These are phyloP conservation scores for Xylaria sp. DNA, from an alignment of 495 filamentous ascomycete species.

Conservation along the genomic window DNA sequence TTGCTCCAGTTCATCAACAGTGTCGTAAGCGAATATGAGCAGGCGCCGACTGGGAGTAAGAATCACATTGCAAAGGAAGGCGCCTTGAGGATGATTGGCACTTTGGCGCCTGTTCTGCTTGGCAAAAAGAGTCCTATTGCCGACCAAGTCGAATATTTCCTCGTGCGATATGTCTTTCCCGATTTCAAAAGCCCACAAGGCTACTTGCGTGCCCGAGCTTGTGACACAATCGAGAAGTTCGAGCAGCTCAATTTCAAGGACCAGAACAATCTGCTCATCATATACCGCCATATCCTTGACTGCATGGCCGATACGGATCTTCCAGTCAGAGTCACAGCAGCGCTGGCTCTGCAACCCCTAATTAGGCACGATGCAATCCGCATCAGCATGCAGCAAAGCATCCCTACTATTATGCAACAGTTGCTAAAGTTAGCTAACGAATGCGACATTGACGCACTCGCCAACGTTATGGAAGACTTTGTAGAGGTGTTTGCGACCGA, in stretches of 20 bases:
- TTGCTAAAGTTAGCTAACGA: constrained; percentile 95
- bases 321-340: constrained; percentile 92
- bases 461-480: constrained; percentile 99
- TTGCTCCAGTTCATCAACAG: constrained; percentile 93
- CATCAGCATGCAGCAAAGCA: constrained; percentile 93
- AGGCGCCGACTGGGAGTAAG: constrained; percentile 83
- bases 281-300: constrained; percentile 96
- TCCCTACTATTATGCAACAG: constrained; percentile 99
- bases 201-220: constrained; percentile 92
- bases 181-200: constrained; percentile 94
- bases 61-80: constrained; percentile 95
- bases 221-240: constrained; percentile 97
- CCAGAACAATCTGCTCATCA: constrained; percentile 87
- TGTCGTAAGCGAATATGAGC: constrained; percentile 86
- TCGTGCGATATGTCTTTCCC: constrained; percentile 96
- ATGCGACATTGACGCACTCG: constrained; percentile 90
- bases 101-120: constrained; percentile 88
- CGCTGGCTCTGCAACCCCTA: constrained; percentile 90
- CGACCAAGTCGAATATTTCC: constrained; percentile 98
- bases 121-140: constrained; percentile 98
- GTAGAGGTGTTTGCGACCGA: constrained; percentile 97
- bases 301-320: constrained; percentile 93
- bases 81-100: constrained; percentile 96
- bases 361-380: constrained; percentile 95
- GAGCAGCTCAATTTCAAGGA: constrained; percentile 96